Conservation (phyloP, 139 green algal genomes). For the Chlamydomonas urium region DNA sequence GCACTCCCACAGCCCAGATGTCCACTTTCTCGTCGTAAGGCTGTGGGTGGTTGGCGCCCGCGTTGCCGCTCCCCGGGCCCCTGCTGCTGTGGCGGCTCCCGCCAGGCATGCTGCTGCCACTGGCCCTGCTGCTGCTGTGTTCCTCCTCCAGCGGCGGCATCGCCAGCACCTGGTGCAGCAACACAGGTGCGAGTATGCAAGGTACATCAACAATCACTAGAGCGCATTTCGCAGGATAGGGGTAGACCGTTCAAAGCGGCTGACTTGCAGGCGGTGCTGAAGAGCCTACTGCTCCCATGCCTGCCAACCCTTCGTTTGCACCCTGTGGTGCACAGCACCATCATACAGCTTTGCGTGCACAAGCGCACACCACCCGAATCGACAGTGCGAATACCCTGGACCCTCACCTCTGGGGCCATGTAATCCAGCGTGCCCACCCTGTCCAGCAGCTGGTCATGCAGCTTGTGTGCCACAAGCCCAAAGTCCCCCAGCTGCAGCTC, state of each 20-base stretch:
- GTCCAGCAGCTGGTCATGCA: constrained; percentile 27
- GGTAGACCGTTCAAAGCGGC: too few species aligned
- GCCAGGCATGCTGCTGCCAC: neutral
- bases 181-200: too few species aligned
- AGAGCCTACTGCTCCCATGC: too few species aligned
- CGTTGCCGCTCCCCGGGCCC: too few species aligned
- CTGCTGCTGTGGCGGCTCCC: neutral
- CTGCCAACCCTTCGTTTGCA: too few species aligned
- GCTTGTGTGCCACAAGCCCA: constrained; percentile 33
- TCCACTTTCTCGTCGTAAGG: constrained; percentile 38
- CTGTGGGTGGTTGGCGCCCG: too few species aligned
- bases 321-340: neutral
- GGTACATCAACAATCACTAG: too few species aligned
- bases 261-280: too few species aligned
- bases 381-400: neutral
- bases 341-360: neutral
- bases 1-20: constrained; percentile 30
- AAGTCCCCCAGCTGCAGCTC: constrained; percentile 42
- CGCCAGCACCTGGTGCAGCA: too few species aligned
- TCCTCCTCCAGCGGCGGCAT: too few species aligned
- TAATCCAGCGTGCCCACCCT: constrained; percentile 48
- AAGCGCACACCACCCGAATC: neutral
- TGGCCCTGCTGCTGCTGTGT: neutral
- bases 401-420: constrained; percentile 31
- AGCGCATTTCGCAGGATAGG: too few species aligned